phyloP scores from a whole-genome alignment of 306 rosid species.

The Medicago ruthenica region DNA sequence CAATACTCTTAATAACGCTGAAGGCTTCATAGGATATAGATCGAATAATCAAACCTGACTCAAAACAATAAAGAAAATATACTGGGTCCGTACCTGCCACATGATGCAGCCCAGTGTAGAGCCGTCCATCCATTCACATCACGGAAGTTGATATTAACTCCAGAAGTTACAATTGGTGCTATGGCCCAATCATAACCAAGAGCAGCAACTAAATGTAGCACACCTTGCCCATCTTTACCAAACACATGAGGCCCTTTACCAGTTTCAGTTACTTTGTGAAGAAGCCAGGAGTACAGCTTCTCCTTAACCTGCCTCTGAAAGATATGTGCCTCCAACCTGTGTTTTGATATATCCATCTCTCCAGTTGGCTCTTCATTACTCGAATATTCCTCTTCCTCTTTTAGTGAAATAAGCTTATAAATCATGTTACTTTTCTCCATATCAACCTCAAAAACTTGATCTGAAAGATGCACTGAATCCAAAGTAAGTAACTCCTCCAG shows the following conservation, averaged over 20 bases:
- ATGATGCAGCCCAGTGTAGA: conserved; percentile 91
- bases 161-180: conserved; percentile 69
- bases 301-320: conserved; percentile 67
- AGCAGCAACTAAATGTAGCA: conserved; percentile 82
- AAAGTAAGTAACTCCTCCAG: conserved; percentile 63
- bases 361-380: conserved; percentile 48
- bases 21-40: conserved; percentile 31
- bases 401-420: conserved; percentile 65
- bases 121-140: conserved; percentile 91
- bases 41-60: not conserved
- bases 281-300: conserved; percentile 79
- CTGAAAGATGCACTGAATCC: conserved; percentile 44
- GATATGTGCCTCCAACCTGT: conserved; percentile 51
- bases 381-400: conserved; percentile 71
- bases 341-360: conserved; percentile 49
- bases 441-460: conserved; percentile 46
- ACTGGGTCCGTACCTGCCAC: conserved; percentile 68
- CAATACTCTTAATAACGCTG: conserved; percentile 35
- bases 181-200: conserved; percentile 91
- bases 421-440: conserved; percentile 58
- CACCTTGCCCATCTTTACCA: conserved; percentile 76
- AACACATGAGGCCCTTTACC: conserved; percentile 80
- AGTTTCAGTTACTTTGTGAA: conserved; percentile 70
- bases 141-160: conserved; percentile 85
- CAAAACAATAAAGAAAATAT: not conserved